phyloP scores from a whole-genome alignment of 495 filamentous ascomycete species.

The Hypoxylon lienhwacheense region DNA sequence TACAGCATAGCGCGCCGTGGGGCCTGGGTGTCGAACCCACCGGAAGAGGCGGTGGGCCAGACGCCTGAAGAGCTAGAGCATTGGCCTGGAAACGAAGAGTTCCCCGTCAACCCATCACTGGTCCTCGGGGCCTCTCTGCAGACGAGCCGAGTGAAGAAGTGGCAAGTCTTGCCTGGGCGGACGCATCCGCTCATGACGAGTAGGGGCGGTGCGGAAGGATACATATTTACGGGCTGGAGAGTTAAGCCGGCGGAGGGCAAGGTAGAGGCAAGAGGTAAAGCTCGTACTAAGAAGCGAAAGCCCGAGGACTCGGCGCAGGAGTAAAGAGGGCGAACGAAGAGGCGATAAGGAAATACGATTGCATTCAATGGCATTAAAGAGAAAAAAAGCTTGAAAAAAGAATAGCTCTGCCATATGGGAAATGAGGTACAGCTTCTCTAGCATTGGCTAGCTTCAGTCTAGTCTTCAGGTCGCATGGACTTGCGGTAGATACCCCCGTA shows the following conservation, averaged over 20 bases:
- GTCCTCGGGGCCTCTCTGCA: conserved; percentile 80
- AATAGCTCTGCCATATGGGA: neutral
- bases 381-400: too few species aligned
- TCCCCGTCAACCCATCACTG: conserved; percentile 79
- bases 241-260: conserved; percentile 76
- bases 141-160: conserved; percentile 69
- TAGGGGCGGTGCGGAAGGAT: conserved; percentile 86
- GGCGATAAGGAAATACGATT: neutral
- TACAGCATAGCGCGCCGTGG: conserved; percentile 76
- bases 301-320: conserved; percentile 29
- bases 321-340: neutral
- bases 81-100: conserved; percentile 65
- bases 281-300: conserved; percentile 63
- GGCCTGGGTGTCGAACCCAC: conserved; percentile 58
- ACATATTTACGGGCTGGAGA: conserved; percentile 78
- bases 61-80: conserved; percentile 46
- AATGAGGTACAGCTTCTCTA: conserved; percentile 8
- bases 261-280: conserved; percentile 79
- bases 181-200: conserved; percentile 94
- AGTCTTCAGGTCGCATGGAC: conserved; percentile 9
- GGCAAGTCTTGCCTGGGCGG: conserved; percentile 89
- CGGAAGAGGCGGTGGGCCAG: conserved; percentile 42
- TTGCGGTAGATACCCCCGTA: conserved; percentile 25
- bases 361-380: conserved; percentile 22
- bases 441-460: conserved; percentile 15